Evolutionary conservation across 495 filamentous ascomycete genomes (phyloP), one percentile per base, ranked within the genome.

Genomic region (Penicillium flavigenum): DNA sequence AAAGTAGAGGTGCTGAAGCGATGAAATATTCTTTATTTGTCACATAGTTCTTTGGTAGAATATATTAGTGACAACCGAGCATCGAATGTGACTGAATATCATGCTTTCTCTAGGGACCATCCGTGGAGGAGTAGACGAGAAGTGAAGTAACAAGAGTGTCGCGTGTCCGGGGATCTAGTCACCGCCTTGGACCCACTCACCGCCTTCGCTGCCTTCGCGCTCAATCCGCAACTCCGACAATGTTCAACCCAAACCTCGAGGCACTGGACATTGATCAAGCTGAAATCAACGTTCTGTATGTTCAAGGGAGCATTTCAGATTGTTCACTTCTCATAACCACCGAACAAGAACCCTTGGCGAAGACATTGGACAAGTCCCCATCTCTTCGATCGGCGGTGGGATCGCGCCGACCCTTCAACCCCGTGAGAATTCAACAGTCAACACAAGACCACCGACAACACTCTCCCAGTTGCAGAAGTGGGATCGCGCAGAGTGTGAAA

Each of bases 181-280:
- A 26, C 24, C 24, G 24, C 24, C 24, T 45, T 46, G 24, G 10
- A 44, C 24, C 11, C 24, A 3, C 42, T 55, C 51, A 60, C 58
- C 58, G 58, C 58, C 58, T 45, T 36, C 26, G 39, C 11, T 7
- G 12, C 22, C 58, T 45, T 45, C 24, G 51, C n/a, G 26, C 17
- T 22, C 42, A 32, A 36, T 42, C 52, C 52, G 52, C 52, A 54
- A 54, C 52, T 54, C 52, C 52, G 52, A 54, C 34, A 39, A 54
- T 36, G 42, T 54, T 38, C 39, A 51, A 10, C 19, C 24, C 16
- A 42, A 36, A 29, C 46, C 11, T 47, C 24, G 29, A 52, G 34
- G 36, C 22, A n/a, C 36, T 27, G 9, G 24, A 19, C 36, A 42
- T 24, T n/a, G 16, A 26, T 29, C 12, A 46, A 22, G 42, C 41